These are phyloP conservation scores for Spiraea crenata DNA, from an alignment of 331 rosid genomes.

Conservation along the genomic window DNA sequence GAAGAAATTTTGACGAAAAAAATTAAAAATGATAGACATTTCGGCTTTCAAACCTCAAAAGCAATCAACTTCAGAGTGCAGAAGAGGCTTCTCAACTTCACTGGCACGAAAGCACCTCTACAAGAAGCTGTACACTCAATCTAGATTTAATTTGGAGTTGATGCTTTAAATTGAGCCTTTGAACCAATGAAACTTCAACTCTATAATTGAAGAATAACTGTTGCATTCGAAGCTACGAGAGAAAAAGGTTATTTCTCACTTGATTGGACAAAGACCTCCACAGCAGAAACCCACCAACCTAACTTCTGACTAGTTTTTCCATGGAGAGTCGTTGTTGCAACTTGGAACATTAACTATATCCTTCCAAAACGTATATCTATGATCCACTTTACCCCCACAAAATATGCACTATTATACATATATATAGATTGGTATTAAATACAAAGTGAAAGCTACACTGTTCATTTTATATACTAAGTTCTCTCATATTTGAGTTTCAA, in stretches of 20 bases:
- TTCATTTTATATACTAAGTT: too few relatives aligned
- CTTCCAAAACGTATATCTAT: neutral
- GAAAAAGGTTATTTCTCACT: neutral
- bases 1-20: neutral
- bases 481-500: too few relatives aligned
- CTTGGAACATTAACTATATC: neutral
- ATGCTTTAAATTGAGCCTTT: neutral
- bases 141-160: neutral
- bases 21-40: conserved; percentile 3
- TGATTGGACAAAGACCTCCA: neutral
- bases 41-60: conserved; percentile 10
- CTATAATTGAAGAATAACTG: neutral
- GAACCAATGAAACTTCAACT: neutral
- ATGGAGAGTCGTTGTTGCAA: neutral
- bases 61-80: too few relatives aligned
- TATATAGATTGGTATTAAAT: too few relatives aligned
- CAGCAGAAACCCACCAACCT: neutral
- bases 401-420: too few relatives aligned
- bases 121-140: too few relatives aligned
- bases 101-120: neutral
- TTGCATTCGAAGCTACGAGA: neutral
- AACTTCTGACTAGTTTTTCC: neutral
- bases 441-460: too few relatives aligned
- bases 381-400: neutral
- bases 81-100: neutral